Evolutionary conservation across 1,284 basidiomycete species (phyloP).

Genomic region (Cutaneotrichosporon cutaneum): DNA sequence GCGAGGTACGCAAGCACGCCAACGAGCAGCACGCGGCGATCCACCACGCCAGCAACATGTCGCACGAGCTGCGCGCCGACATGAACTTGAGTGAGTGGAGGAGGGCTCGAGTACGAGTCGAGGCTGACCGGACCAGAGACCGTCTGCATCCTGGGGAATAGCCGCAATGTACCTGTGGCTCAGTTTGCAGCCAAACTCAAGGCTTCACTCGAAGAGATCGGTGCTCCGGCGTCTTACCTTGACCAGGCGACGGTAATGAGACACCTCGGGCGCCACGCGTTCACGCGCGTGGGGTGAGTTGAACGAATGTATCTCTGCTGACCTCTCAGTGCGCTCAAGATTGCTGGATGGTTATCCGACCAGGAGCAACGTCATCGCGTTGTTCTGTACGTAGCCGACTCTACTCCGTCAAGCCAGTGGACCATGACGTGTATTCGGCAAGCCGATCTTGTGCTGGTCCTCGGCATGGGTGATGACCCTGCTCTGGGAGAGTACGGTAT

Average conservation of each 20-base stretch:
- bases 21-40: conserved; percentile 54
- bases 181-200: conserved; percentile 87
- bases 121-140: conserved; percentile 33
- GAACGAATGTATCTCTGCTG: not conserved
- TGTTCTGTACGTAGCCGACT: conserved; percentile 91
- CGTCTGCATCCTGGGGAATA: conserved; percentile 55
- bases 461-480: conserved; percentile 94
- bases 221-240: conserved; percentile 80
- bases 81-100: conserved; percentile 81
- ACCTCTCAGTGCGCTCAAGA: conserved; percentile 71
- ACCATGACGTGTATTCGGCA: conserved; percentile 95
- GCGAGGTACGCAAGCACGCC: conserved; percentile 80
- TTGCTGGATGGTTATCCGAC: conserved; percentile 88
- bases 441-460: conserved; percentile 94
- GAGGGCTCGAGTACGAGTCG: not conserved
- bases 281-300: conserved; percentile 71
- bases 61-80: conserved; percentile 68
- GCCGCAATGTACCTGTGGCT: conserved; percentile 79
- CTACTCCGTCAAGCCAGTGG: conserved; percentile 87
- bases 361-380: conserved; percentile 88
- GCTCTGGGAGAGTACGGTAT: conserved; percentile 71
- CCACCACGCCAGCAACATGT: conserved; percentile 17
- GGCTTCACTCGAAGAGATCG: conserved; percentile 78
- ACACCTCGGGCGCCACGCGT: conserved; percentile 87
- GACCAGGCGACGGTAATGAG: conserved; percentile 88